Conservation (phyloP, 202 grass and related monocot genomes). For the Dendrocalamus latiflorus region DNA sequence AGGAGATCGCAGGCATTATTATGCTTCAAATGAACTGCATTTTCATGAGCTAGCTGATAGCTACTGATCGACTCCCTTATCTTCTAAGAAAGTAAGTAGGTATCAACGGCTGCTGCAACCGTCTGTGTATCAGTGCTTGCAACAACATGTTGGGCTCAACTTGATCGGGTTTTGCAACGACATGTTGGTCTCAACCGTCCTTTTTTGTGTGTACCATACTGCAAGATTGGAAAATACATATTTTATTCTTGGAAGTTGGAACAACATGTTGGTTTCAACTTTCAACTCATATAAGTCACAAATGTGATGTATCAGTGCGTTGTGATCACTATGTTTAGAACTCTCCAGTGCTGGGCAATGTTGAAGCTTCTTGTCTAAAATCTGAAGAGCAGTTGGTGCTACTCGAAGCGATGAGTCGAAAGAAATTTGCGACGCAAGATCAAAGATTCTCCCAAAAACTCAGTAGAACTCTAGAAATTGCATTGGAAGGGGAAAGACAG, state of each 20-base stretch:
- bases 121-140: slow-evolving; percentile 20
- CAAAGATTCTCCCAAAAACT: neutral
- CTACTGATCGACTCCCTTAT: slow-evolving; percentile 15
- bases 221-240: slow-evolving; percentile 8
- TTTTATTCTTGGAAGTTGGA: neutral
- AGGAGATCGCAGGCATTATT: slow-evolving; percentile 36
- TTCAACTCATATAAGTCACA: neutral
- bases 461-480: neutral
- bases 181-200: slow-evolving; percentile 17
- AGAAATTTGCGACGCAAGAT: neutral
- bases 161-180: slow-evolving; percentile 12
- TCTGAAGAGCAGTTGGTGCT: neutral
- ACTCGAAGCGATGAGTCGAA: neutral
- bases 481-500: neutral
- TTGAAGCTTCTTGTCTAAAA: neutral
- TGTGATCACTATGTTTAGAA: neutral
- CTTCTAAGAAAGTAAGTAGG: slow-evolving; percentile 41
- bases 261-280: neutral
- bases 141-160: slow-evolving; percentile 26
- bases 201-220: slow-evolving; percentile 41
- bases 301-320: neutral
- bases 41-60: slow-evolving; percentile 15
- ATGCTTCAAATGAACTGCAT: slow-evolving; percentile 45
- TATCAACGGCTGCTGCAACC: slow-evolving; percentile 25
- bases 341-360: neutral